Percentiles rank a stretch among this genome's conserved stretches.
Evolutionary conservation across 768 basidiomycete genomes (phyloP).

Genomic region (Agrocybe pediades): DNA sequence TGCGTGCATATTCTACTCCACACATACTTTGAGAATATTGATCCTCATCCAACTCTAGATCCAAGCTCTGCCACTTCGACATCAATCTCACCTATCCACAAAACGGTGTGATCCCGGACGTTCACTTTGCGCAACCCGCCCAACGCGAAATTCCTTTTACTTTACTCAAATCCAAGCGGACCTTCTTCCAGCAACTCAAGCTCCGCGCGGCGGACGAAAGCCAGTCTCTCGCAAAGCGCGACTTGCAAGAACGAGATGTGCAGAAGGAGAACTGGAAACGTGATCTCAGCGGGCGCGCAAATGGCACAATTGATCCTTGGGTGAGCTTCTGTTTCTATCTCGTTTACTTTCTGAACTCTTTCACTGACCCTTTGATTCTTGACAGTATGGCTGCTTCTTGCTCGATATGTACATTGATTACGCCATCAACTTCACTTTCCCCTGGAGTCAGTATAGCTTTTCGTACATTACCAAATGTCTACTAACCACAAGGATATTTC

Average conservation of each 20-base stretch:
- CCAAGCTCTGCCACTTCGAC: slow-evolving; percentile 63
- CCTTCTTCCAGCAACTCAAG: slow-evolving; percentile 19
- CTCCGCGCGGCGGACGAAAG: slow-evolving; percentile 19
- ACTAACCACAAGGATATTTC: slow-evolving; percentile 24
- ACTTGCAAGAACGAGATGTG: slow-evolving; percentile 15
- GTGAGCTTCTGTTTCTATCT: slow-evolving; percentile 27
- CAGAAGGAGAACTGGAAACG: slow-evolving; percentile 42
- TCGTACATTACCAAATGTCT: no score
- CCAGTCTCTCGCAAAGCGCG: slow-evolving; percentile 19
- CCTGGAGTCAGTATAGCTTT: slow-evolving; percentile 46
- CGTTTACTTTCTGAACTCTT: neutral
- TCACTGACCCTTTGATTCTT: slow-evolving; percentile 5
- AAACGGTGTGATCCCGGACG: slow-evolving; percentile 47
- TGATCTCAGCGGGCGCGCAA: slow-evolving; percentile 46
- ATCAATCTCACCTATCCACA: slow-evolving; percentile 74
- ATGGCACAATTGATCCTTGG: slow-evolving; percentile 60
- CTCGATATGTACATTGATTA: slow-evolving; percentile 71
- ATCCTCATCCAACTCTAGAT: slow-evolving; percentile 32
- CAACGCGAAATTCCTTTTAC: slow-evolving; percentile 35
- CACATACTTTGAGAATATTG: neutral
- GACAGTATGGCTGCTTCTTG: slow-evolving; percentile 64
- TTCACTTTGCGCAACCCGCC: slow-evolving; percentile 35
- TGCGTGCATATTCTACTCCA: slow-evolving; percentile 32
- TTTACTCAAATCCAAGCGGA: slow-evolving; percentile 24
- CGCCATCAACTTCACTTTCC: slow-evolving; percentile 70